Base-by-base conservation (phyloP, 2,329 filamentous ascomycete species). In the Sphaerulina populicola region DNA sequence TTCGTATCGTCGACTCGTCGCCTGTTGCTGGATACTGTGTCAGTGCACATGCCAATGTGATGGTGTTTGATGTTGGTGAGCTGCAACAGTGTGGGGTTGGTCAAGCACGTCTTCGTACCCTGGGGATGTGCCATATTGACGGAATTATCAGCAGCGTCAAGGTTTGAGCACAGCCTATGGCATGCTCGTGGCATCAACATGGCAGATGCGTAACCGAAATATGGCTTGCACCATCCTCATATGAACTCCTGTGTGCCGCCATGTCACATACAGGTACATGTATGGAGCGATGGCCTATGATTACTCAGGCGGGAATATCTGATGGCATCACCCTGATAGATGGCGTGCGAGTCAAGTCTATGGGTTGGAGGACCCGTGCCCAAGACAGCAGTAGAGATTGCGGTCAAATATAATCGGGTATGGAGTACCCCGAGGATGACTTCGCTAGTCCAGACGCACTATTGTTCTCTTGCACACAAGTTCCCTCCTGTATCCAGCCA, bases 101-200 rank as follows among this genome's bases (percentile, higher is more conserved):
- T 14, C 15, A 42, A 53, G 38, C 46, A 49, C 51, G 51, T 49
- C 46, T 49, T 53, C 47, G 11, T 12, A 37, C 12, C 46, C 39
- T 49, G 38, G 38, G 8, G 30, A 42, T 15, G 27, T 35, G 46
- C 30, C 37, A 49, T 42, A 14, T 33, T 27, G 23, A 27, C 23
- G 23, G 6, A 27, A 7, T 14, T 8, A 12, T 9, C 14, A 49
- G 12, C 46, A 49, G 23, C 23, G 7, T 30, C 29, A 42, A 29
- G 23, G 18, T 47, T 39, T 31, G 40, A 29, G 10, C 18, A 44
- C 10, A 35, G 12, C 31, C 31, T 38, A 21, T 39, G 42, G 21
- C 35, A 36, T 39, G 36, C 48, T 43, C 53, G 33, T 53, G 51
- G 53, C 47, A 41, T 42, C 40, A 47, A 54, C 56, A 54, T 54